phyloP scores from a whole-genome alignment of 192 early-diverging fungal genomes.

The Phycomyces nitens region DNA sequence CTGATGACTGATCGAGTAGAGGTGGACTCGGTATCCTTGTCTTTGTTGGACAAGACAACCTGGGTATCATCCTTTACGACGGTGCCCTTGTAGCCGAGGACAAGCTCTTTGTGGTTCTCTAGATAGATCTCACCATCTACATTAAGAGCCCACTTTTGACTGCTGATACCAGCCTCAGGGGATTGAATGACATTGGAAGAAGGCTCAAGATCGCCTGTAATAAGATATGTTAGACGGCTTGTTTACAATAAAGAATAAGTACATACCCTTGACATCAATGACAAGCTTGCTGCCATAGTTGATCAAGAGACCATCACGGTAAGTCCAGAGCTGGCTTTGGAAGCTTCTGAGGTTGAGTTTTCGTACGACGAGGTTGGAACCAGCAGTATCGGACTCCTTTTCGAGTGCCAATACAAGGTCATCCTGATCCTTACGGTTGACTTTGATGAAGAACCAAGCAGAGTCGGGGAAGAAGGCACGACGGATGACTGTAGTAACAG shows the following conservation, averaged over 20 bases:
- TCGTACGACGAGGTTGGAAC: slow-evolving; percentile 18
- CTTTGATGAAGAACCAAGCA: slow-evolving; percentile 30
- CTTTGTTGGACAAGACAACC: background rate
- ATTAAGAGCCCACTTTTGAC: slow-evolving; percentile 23
- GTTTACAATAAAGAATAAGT: slow-evolving; percentile 1
- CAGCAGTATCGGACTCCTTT: background rate
- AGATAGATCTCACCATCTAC: slow-evolving; percentile 21
- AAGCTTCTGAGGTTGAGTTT: slow-evolving; percentile 15
- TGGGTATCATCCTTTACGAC: background rate
- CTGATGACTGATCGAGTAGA: background rate
- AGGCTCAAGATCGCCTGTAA: slow-evolving; percentile 2
- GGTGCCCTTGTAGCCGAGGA: slow-evolving; percentile 6
- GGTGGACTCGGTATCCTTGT: background rate
- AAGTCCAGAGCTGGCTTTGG: slow-evolving; percentile 26
- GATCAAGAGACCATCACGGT: slow-evolving; percentile 19
- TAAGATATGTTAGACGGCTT: background rate
- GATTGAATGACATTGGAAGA: slow-evolving; percentile 3
- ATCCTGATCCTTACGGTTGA: slow-evolving; percentile 5
- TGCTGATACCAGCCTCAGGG: slow-evolving; percentile 3
- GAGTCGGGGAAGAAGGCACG: slow-evolving; percentile 19
- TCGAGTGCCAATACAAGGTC: slow-evolving; percentile 18
- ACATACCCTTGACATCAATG: slow-evolving; percentile 22
- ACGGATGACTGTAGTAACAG: slow-evolving; percentile 16
- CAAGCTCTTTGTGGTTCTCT: slow-evolving; percentile 3
- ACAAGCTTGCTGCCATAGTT: slow-evolving; percentile 21